Conservation (phyloP, 2,329 filamentous ascomycete species). For the Penicillium sp. region DNA sequence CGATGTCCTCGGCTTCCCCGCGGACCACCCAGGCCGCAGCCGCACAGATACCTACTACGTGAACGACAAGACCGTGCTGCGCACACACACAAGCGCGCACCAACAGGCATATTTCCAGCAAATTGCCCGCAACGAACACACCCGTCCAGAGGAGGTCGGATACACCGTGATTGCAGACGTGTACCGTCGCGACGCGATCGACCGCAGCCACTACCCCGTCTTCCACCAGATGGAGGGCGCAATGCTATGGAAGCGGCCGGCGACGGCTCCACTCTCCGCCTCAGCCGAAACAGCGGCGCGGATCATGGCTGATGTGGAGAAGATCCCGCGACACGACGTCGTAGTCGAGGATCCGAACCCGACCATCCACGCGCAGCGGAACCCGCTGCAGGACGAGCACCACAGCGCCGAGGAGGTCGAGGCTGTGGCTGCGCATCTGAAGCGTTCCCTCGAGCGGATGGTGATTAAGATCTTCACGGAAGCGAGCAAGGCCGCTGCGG, state of each 20-base stretch:
- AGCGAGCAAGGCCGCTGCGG: slow-evolving; percentile 64
- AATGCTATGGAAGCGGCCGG: slow-evolving; percentile 74
- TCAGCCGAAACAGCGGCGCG: slow-evolving; percentile 49
- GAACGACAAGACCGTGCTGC: slow-evolving; percentile 75
- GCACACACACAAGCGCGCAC: slow-evolving; percentile 94
- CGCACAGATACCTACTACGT: slow-evolving; percentile 95
- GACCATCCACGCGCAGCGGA: slow-evolving; percentile 70
- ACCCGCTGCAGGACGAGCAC: slow-evolving; percentile 72
- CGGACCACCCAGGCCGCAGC: slow-evolving; percentile 81
- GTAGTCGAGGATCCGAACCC: slow-evolving; percentile 82
- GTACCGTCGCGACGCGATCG: slow-evolving; percentile 90
- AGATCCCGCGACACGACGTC: slow-evolving; percentile 69
- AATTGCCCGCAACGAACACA: slow-evolving; percentile 49
- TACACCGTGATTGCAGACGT: slow-evolving; percentile 94
- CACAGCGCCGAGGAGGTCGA: slow-evolving; percentile 76
- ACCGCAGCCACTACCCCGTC: slow-evolving; percentile 90
- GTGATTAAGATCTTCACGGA: slow-evolving; percentile 84
- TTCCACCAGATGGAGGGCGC: slow-evolving; percentile 99
- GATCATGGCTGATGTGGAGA: slow-evolving; percentile 68
- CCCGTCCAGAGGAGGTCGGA: slow-evolving; percentile 53
- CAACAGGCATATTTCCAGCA: slow-evolving; percentile 76
- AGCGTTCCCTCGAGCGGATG: slow-evolving; percentile 83
- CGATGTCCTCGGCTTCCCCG: slow-evolving; percentile 88
- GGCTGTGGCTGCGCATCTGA: slow-evolving; percentile 80
- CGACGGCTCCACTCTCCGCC: slow-evolving; percentile 28